Evolutionary conservation across 768 basidiomycete genomes (phyloP), one percentile per base, ranked within the genome.

Genomic region (Arthromyces matolae): DNA sequence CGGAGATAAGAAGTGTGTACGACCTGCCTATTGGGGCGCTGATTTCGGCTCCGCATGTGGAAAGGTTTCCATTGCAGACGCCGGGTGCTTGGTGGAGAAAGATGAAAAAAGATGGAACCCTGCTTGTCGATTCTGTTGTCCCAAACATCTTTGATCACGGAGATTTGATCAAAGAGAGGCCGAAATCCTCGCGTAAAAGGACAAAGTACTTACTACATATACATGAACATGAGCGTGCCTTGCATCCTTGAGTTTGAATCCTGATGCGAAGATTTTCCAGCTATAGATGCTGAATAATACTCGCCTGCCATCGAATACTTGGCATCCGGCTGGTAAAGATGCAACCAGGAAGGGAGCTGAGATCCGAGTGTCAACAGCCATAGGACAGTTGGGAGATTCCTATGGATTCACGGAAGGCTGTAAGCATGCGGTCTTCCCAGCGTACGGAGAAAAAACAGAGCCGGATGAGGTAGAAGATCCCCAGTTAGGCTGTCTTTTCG

Each of bases 31-130:
- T n/a, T n/a, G n/a, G n/a, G n/a, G 40, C 54, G 48, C 31, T 50
- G 50, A 50, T 52, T 48, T 56, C 51, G 54, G 54, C 48, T 27
- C 54, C 51, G 51, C 16, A 41, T 33, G 44, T 25, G 39, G 25
- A 32, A 44, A 33, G 18, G 12, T 6, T 43, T 37, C 43, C 40
- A 50, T 50, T 19, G 35, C 37, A 20, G 32, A 7, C 25, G 22
- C 32, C 42, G 44, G 43, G 41, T 44, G 48, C 32, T 35, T 13
- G 23, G 25, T 43, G 14, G 18, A 41, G 31, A 41, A 16, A 18
- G 14, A 37, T 27, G 9, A 33, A 14, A 16, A 18, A 25, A 23
- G 32, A 19, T 16, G 14, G 6, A 22, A 25, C 10, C n/a, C n/a
- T n/a, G 31, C 4, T 24, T 32, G 3, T 44, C n/a, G 33, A 25